Evolutionary conservation across 176 grass and related monocot species (phyloP).

Genomic region (Oryza australiensis): DNA sequence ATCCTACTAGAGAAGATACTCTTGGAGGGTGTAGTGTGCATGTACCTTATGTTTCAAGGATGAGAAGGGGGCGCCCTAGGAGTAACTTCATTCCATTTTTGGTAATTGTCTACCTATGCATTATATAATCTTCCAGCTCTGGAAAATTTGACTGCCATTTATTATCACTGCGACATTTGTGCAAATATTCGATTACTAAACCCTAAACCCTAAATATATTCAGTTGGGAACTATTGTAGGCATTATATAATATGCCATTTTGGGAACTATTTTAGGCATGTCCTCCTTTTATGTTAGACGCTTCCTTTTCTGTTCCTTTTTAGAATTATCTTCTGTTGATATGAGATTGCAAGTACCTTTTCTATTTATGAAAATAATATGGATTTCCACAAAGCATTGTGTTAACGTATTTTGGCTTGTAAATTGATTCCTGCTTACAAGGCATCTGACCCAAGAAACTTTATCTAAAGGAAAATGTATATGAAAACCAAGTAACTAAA

Average conservation of each 20-base stretch:
- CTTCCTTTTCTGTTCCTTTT: not conserved
- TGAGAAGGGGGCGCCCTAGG: slow-evolving; percentile 85
- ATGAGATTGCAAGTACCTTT: not conserved
- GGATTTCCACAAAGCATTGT: slow-evolving; percentile 1
- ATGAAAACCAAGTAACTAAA: not conserved
- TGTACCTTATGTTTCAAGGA: slow-evolving; percentile 80
- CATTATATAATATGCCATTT: no score
- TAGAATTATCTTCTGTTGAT: not conserved
- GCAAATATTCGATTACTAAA: not conserved
- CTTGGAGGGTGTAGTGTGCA: slow-evolving; percentile 78
- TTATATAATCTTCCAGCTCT: slow-evolving; percentile 11
- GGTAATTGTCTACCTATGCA: slow-evolving; percentile 60
- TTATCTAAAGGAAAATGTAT: not conserved
- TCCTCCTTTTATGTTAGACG: not conserved
- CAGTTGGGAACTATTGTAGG: not conserved
- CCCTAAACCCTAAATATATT: no score
- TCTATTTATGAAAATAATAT: slow-evolving; percentile 22
- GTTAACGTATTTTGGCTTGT: not conserved
- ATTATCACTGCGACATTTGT: not conserved
- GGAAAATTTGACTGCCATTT: not conserved
- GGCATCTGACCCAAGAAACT: slow-evolving; percentile 17
- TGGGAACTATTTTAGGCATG: not conserved
- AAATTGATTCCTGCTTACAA: slow-evolving; percentile 12
- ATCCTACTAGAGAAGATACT: slow-evolving; percentile 71
- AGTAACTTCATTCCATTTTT: slow-evolving; percentile 64